Evolutionary conservation across 2,329 filamentous ascomycete species (phyloP).

Genomic region (Diaporthe sp.): DNA sequence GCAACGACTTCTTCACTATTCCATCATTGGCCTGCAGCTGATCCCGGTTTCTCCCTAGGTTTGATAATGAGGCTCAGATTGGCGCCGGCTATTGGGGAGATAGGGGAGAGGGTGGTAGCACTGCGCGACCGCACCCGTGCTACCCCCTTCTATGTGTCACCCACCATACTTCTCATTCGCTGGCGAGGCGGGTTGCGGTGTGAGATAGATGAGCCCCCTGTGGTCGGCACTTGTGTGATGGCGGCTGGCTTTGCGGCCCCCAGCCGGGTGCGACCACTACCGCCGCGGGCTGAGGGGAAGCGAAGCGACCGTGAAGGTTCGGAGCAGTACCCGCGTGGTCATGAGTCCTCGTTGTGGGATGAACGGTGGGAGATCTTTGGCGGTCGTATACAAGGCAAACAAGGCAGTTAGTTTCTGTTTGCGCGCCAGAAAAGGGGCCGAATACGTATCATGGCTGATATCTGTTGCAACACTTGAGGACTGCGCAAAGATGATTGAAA

Average conservation of each 20-base stretch:
- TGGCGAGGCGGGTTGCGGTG: background rate
- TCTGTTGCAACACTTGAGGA: background rate
- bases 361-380: background rate
- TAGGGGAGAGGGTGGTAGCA: background rate
- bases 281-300: background rate
- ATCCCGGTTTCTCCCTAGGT: slow-evolving; percentile 5
- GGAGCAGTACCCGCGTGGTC: background rate
- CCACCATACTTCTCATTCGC: background rate
- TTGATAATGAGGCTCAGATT: slow-evolving; percentile 4
- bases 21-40: background rate
- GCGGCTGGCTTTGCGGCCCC: background rate
- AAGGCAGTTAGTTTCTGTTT: background rate
- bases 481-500: background rate
- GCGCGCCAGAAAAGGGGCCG: too few species aligned
- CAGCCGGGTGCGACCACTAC: background rate
- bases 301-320: background rate
- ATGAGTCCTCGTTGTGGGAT: background rate
- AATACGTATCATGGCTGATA: background rate
- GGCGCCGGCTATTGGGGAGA: slow-evolving; percentile 16
- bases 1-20: too few species aligned
- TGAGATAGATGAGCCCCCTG: background rate
- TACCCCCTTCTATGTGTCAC: background rate
- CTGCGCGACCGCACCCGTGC: background rate
- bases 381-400: background rate
- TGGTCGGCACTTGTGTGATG: background rate